Evolutionary conservation across 306 rosid genomes (phyloP), one percentile per base, ranked within the genome.

Genomic region (Dryas alaskensis): DNA sequence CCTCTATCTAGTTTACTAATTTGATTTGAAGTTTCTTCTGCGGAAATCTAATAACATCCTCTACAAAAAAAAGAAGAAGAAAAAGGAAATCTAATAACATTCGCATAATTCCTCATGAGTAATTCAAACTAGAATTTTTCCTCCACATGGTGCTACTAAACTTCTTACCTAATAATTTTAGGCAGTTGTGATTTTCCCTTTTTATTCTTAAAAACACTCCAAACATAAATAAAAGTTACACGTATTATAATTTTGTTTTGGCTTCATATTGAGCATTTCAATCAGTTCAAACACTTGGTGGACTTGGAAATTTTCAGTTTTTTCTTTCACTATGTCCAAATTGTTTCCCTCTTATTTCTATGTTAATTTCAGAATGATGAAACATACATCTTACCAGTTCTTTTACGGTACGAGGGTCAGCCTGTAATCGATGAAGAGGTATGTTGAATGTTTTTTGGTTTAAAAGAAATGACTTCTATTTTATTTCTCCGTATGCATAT

Each of bases 361-460:
- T 31, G 59, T 67, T 87, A 78, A 69, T 84, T 84, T 68, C 92
- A 95, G 98, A 89, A 90, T 76, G 99, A 90, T 78, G 99, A 95
- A 49, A 88, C 99, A 48, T 92, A 95, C 80, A 87, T 90, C 69
- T 84, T 95, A 81, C 98, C 98, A 48, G 98, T 95, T 78, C 99
- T 95, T 70, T 79, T 95, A 62, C 88, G 93, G 68, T 95, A 88
- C 70, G 98, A 92, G 73, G 98, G 99, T 72, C 97, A 88, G 65
- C 99, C 99, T 74, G 88, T 86, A 73, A 90, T 95, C 80, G 98
- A 95, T 73, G 98, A 95, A 76, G 93, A 92, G 98, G 98, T 95
- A 90, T 78, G 84, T 57, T 72, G 60, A 81, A 85, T 1, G 44
- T 72, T 57, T 57, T 57, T 63, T 65, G 74, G 65, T 70, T 25